A percentile compares a stretch with the other conserved stretches of the same genome.
These are phyloP conservation scores for Claviceps monticola DNA, from an alignment of 2,329 filamentous ascomycete species.

Conservation along the genomic window DNA sequence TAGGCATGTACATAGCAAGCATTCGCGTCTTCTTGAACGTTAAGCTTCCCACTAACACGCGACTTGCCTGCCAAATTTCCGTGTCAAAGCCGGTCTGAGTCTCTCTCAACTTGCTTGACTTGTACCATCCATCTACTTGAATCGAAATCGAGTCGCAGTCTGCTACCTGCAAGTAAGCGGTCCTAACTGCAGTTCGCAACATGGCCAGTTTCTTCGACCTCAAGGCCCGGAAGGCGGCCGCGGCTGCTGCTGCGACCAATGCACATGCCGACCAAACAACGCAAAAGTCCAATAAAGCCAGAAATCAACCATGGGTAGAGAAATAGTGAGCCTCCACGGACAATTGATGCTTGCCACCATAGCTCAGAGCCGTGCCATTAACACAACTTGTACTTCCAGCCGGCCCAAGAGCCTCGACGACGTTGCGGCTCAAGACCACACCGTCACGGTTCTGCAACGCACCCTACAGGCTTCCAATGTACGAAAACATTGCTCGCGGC, in stretches of 20 bases:
- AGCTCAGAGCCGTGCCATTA: not conserved
- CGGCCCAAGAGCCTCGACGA: conserved; percentile 88
- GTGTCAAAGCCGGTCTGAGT: not conserved
- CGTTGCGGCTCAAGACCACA: conserved; percentile 96
- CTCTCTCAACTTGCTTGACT: not conserved
- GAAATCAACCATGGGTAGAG: conserved; percentile 87
- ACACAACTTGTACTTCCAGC: conserved; percentile 29
- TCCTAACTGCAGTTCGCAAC: not conserved
- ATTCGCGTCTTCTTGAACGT: too few relatives aligned
- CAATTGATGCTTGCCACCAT: not conserved
- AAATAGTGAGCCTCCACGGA: conserved; percentile 63
- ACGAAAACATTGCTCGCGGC: conserved; percentile 10
- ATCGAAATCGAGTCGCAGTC: not conserved
- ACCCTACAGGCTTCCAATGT: conserved; percentile 92
- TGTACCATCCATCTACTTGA: not conserved
- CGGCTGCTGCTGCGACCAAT: conserved; percentile 54
- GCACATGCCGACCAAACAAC: conserved; percentile 49
- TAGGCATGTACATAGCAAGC: too few relatives aligned
- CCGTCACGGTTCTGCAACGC: conserved; percentile 78
- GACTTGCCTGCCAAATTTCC: too few relatives aligned
- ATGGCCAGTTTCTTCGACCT: conserved; percentile 95
- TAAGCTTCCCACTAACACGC: too few relatives aligned
- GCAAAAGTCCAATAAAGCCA: conserved; percentile 44
- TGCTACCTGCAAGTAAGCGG: not conserved
- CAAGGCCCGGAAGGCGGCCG: conserved; percentile 75